Base-by-base conservation (phyloP, 2,329 filamentous ascomycete genomes). In the Fusarium fujikuroi region DNA sequence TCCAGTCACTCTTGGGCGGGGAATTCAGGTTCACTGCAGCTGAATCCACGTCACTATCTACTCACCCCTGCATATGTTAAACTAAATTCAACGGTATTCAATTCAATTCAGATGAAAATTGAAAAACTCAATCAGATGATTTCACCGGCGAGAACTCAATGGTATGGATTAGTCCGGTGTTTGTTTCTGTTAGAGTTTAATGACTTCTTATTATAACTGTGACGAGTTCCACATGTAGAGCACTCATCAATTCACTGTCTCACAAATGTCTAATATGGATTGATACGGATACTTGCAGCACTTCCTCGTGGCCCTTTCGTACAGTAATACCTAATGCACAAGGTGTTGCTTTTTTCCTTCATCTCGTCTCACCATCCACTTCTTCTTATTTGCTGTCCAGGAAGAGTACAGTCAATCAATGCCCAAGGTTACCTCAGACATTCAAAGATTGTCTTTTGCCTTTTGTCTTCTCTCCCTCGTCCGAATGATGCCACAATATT, bases 41-140 rank as follows among this genome's bases (percentile, higher is more conserved):
- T 77, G 75, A 74, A 60, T 70, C 62, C 71, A 76, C 66, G 74
- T 70, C 59, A 73, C 64, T 52, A 47, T 47, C 44, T 47, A 52
- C 21, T 19, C 23, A 52, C 59, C 52, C 62, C 61, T 66, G 56
- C 70, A 61, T 66, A 42, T 18, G 43, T 46, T 64, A 54, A 50
- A 46, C 44, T 52, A 57, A 37, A 66, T 64, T 25, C 42, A 52
- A 53, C 42, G 39, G 59, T 15, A 64, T 64, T 58, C 40, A 59
- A 65, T 59, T 47, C 34, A 58, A 59, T 65, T 58, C 52, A 15
- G 53, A 60, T 30, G 21, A 54, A 67, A 61, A 25, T 43, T 34
- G 23, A 49, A 68, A 67, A 25, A 42, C n/a, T 46, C 10, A 25
- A 53, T 64, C 19, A 37, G 12, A 32, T 64, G 65, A 57, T 34